phyloP scores from a whole-genome alignment of 2,329 filamentous ascomycete species.

The Trichoderma harzianum region DNA sequence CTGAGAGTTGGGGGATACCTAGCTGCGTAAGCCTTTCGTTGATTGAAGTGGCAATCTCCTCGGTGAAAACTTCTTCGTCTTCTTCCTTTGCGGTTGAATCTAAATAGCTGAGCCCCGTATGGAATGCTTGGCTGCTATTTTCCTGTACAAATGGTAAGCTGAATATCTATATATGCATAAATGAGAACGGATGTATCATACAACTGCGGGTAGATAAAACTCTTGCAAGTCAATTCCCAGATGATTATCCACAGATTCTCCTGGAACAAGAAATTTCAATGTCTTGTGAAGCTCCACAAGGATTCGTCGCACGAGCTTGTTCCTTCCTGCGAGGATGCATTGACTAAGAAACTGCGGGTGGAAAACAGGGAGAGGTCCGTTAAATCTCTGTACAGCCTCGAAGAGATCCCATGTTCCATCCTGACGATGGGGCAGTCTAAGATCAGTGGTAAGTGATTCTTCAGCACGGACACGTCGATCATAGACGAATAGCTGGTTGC shows the following conservation, averaged over 20 bases:
- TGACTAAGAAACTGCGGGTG: slow-evolving; percentile 89
- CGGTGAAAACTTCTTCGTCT: slow-evolving; percentile 57
- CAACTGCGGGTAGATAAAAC: slow-evolving; percentile 44
- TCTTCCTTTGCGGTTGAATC: background rate
- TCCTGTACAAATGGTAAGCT: background rate
- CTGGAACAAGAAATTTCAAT: slow-evolving; percentile 79
- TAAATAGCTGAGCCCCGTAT: background rate
- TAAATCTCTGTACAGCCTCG: slow-evolving; percentile 76
- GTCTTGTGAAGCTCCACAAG: slow-evolving; percentile 69
- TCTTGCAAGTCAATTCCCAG: slow-evolving; percentile 62
- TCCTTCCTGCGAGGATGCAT: slow-evolving; percentile 79
- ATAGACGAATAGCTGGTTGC: slow-evolving; percentile 86
- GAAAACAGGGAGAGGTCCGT: slow-evolving; percentile 83
- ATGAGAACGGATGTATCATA: background rate
- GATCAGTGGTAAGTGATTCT: slow-evolving; percentile 54
- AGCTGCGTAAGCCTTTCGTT: slow-evolving; percentile 74
- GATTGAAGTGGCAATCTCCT: slow-evolving; percentile 65
- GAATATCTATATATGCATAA: background rate
- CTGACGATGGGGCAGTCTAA: slow-evolving; percentile 47
- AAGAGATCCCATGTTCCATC: slow-evolving; percentile 67
- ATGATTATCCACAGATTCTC: slow-evolving; percentile 76
- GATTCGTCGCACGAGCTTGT: slow-evolving; percentile 65
- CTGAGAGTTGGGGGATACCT: slow-evolving; percentile 74
- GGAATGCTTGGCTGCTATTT: background rate
- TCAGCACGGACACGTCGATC: slow-evolving; percentile 69